A percentile compares a stretch with the other conserved stretches of the same genome.
Conservation (phyloP, 768 basidiomycete species). For the Melanogaster broomeanus region DNA sequence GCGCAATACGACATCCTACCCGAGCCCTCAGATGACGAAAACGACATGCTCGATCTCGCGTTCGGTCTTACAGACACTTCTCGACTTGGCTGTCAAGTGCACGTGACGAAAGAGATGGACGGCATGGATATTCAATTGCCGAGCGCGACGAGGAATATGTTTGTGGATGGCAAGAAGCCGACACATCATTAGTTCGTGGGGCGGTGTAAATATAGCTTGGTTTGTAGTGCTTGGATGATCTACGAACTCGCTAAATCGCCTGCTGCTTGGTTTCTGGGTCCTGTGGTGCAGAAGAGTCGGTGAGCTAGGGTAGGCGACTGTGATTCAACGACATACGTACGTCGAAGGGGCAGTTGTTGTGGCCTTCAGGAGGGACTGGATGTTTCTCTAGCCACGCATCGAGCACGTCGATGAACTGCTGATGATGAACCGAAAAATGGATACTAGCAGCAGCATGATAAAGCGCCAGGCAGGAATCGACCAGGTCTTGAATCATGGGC, state of each 20-base stretch:
- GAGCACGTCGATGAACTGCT: background rate
- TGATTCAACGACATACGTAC: background rate
- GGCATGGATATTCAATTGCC: conserved; percentile 86
- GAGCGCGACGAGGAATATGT: conserved; percentile 95
- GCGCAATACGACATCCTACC: conserved; percentile 85
- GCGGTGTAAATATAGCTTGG: too few species aligned
- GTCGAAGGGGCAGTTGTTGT: background rate
- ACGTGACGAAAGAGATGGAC: conserved; percentile 78
- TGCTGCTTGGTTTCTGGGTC: too few species aligned
- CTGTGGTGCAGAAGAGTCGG: too few species aligned
- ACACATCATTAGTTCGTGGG: conserved; percentile 47
- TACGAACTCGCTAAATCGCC: too few species aligned
- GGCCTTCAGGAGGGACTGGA: background rate
- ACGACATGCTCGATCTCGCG: conserved; percentile 98
- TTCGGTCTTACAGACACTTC: conserved; percentile 97
- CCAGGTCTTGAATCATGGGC: background rate
- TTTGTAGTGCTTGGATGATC: too few species aligned
- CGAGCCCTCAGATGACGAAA: conserved; percentile 97
- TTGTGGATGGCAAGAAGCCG: conserved; percentile 78
- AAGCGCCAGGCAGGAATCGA: background rate
- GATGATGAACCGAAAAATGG: background rate
- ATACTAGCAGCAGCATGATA: background rate
- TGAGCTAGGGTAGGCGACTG: too few species aligned
- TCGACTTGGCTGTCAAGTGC: conserved; percentile 75
- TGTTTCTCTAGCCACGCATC: background rate